Conservation (phyloP, 768 basidiomycete species). For the Auricularia auricula-judae region DNA sequence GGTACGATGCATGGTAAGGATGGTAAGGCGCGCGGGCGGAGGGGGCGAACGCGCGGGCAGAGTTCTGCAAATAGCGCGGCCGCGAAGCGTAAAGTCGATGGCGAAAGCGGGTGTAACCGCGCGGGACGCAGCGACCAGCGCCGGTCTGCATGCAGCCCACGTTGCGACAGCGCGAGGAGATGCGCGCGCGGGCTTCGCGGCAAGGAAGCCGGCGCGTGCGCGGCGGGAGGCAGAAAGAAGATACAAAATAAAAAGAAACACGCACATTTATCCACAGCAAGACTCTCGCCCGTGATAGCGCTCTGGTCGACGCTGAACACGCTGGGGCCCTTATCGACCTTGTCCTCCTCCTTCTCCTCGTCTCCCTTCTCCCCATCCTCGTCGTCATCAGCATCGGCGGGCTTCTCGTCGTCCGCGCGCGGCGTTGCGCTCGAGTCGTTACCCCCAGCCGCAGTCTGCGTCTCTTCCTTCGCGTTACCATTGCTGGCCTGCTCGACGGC, state of each 20-base stretch:
- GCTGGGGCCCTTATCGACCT: constrained; percentile 28
- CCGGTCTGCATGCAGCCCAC: too few relatives aligned
- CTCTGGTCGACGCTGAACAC: constrained; percentile 33
- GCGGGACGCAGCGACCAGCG: constrained; percentile 18
- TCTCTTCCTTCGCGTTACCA: neutral
- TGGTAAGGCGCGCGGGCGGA: too few relatives aligned
- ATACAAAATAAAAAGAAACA: too few relatives aligned
- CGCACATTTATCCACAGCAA: constrained; percentile 34
- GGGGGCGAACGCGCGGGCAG: too few relatives aligned
- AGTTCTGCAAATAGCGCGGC: too few relatives aligned
- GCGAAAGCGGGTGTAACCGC: constrained; percentile 11
- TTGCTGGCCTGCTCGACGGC: neutral
- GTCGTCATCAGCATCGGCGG: constrained; percentile 8
- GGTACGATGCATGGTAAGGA: too few relatives aligned
- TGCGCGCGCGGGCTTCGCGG: too few relatives aligned
- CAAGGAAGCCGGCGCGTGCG: too few relatives aligned
- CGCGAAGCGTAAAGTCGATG: neutral
- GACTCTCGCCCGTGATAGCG: constrained; percentile 36
- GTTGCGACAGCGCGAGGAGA: too few relatives aligned
- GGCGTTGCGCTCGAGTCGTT: too few relatives aligned
- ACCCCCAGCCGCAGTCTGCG: neutral
- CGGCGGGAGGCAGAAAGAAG: too few relatives aligned
- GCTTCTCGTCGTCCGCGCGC: constrained; percentile 6
- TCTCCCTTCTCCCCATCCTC: constrained; percentile 7
- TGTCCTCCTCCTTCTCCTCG: constrained; percentile 21